phyloP scores from a whole-genome alignment of 106 monocot genomes.

The Chionographis japonica region DNA sequence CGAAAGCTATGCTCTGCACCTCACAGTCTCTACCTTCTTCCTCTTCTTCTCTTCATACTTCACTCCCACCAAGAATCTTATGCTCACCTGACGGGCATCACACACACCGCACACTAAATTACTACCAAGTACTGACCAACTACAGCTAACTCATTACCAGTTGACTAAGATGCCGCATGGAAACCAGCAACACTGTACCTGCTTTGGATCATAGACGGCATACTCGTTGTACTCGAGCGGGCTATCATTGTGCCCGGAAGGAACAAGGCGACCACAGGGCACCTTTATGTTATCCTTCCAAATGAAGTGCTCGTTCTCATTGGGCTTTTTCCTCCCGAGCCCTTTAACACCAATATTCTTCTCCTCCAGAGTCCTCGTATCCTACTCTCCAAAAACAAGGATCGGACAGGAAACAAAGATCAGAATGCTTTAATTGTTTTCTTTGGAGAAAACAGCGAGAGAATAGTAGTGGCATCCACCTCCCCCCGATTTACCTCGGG shows the following conservation, averaged over 20 bases:
- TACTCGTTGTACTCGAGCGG: conserved; percentile 69
- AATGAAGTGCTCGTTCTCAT: conserved; percentile 53
- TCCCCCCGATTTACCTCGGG: conserved; percentile 34
- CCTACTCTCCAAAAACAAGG: conserved; percentile 16
- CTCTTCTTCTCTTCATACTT: conserved; percentile 60
- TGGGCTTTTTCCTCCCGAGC: conserved; percentile 52
- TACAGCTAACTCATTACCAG: neutral
- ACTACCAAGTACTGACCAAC: neutral
- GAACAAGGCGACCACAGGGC: conserved; percentile 48
- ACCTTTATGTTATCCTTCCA: conserved; percentile 70
- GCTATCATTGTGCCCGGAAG: conserved; percentile 45
- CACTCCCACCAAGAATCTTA: conserved; percentile 59
- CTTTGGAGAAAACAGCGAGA: no score
- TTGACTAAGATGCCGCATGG: neutral
- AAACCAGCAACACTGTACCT: conserved; percentile 16
- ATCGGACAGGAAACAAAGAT: neutral
- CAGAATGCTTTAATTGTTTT: neutral
- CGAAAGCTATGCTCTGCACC: neutral
- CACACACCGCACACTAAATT: neutral
- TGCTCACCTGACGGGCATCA: conserved; percentile 25
- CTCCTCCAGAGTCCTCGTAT: conserved; percentile 41
- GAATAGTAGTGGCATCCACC: no score
- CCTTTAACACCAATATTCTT: conserved; percentile 61
- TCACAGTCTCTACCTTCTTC: conserved; percentile 28
- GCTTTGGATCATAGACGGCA: conserved; percentile 62